phyloP scores from a whole-genome alignment of 2,329 filamentous ascomycete genomes.

The Arthrobotrys entomopaga region DNA sequence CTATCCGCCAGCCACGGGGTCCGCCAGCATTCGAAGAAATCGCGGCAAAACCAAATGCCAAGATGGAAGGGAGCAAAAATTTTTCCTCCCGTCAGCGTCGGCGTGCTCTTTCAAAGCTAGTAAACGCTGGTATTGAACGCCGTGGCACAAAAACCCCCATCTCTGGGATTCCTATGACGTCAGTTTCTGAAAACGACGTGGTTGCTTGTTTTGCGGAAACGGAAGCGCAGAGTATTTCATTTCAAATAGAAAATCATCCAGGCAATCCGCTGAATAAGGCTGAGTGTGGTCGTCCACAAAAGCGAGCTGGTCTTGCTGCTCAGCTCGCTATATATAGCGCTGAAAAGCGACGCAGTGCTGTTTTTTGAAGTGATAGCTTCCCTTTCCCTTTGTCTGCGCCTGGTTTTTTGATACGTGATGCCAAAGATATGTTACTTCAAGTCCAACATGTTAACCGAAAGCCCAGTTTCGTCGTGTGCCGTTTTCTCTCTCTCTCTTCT shows the following conservation, averaged over 20 bases:
- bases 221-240: slow-evolving; percentile 74
- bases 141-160: slow-evolving; percentile 73
- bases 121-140: slow-evolving; percentile 87
- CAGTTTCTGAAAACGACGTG: slow-evolving; percentile 80
- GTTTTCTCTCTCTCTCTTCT: no score
- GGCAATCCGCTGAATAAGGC: slow-evolving; percentile 74
- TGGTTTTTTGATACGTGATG: no score
- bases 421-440: no score
- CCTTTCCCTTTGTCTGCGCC: background rate
- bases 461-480: no score
- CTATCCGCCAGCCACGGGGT: slow-evolving; percentile 88
- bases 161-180: slow-evolving; percentile 80
- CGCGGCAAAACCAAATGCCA: slow-evolving; percentile 85
- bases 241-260: slow-evolving; percentile 74
- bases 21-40: slow-evolving; percentile 93
- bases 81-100: slow-evolving; percentile 92
- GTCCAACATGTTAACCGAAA: background rate
- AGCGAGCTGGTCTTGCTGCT: slow-evolving; percentile 69
- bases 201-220: slow-evolving; percentile 60
- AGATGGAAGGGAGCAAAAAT: slow-evolving; percentile 96
- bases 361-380: slow-evolving; percentile 65
- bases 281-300: slow-evolving; percentile 83
- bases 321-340: slow-evolving; percentile 79
- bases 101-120: slow-evolving; percentile 88
- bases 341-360: slow-evolving; percentile 85